Evolutionary conservation across 2,329 filamentous ascomycete species (phyloP).

Genomic region (Pseudopithomyces chartarum): DNA sequence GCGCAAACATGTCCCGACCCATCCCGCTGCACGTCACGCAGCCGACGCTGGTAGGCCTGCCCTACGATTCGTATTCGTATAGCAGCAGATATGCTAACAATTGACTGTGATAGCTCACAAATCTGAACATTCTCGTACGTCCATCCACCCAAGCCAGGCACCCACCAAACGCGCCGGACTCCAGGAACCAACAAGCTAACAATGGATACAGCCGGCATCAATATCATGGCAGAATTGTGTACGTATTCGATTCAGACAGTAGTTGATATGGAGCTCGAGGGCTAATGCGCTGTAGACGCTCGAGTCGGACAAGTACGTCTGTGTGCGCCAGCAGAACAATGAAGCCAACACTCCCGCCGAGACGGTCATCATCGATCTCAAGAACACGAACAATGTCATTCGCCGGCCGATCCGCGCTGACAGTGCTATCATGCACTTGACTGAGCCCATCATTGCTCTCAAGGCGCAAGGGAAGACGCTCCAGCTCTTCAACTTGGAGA

Average conservation of each 20-base stretch:
- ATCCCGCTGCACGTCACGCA: constrained; percentile 83
- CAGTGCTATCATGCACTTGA: constrained; percentile 99
- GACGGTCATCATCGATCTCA: constrained; percentile 97
- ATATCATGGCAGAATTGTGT: constrained; percentile 91
- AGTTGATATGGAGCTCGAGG: constrained; percentile 10
- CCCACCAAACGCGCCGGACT: constrained; percentile 18
- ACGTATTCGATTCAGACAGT: constrained; percentile 46
- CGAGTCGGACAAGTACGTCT: constrained; percentile 96
- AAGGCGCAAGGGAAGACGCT: constrained; percentile 93
- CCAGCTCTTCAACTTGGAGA: constrained; percentile 94
- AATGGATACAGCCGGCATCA: constrained; percentile 60
- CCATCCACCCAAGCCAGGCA: constrained; percentile 13
- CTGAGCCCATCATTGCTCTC: constrained; percentile 91
- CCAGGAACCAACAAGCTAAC: constrained; percentile 36
- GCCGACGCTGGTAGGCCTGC: constrained; percentile 71
- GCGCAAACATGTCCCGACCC: constrained; percentile 68
- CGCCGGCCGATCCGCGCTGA: constrained; percentile 97
- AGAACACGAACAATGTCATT: constrained; percentile 95
- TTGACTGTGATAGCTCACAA: constrained; percentile 46
- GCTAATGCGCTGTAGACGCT: constrained; percentile 69
- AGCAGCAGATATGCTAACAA: constrained; percentile 33
- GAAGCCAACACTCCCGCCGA: constrained; percentile 82
- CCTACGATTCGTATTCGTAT: constrained; percentile 4
- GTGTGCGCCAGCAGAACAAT: constrained; percentile 87
- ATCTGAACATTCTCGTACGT: constrained; percentile 56